Percentiles rank a stretch among this genome's conserved stretches.
Evolutionary conservation across 2,329 filamentous ascomycete species (phyloP).

Genomic region (Trichoderma sp.): DNA sequence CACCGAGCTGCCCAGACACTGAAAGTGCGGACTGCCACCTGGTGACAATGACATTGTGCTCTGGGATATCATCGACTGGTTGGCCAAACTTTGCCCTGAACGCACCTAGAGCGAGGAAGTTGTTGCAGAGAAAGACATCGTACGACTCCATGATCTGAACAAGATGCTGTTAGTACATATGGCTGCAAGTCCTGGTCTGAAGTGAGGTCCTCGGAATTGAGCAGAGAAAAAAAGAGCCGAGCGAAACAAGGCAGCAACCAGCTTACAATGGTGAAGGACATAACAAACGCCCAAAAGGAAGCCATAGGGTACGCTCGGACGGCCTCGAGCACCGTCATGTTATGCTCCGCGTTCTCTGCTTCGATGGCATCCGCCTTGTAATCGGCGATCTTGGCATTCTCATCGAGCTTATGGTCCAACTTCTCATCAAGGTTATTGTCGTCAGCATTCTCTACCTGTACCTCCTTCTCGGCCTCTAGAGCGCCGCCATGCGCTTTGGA

Average conservation of each 20-base stretch:
- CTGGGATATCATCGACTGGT: not conserved
- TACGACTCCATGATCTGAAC: conserved; percentile 1
- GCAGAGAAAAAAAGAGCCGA: too few species aligned
- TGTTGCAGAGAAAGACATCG: conserved; percentile 7
- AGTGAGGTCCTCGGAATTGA: not conserved
- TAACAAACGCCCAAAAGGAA: not conserved
- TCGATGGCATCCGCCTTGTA: conserved; percentile 3
- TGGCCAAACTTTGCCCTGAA: not conserved
- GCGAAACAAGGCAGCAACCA: not conserved
- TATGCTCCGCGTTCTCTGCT: conserved; percentile 3
- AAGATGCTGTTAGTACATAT: not conserved
- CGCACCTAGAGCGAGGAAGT: not conserved
- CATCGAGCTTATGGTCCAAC: not conserved
- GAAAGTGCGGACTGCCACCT: not conserved
- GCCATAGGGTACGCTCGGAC: not conserved
- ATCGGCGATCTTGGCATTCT: not conserved
- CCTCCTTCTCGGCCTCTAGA: not conserved
- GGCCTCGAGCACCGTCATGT: conserved; percentile 3
- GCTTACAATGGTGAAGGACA: conserved; percentile 3
- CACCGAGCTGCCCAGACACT: conserved; percentile 2
- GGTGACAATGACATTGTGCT: not conserved
- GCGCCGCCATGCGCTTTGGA: not conserved
- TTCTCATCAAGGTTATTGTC: not conserved
- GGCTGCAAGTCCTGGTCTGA: not conserved
- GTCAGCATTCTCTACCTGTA: not conserved